Conservation (phyloP, 148 eudicot species). For the Rhododendron molle region DNA sequence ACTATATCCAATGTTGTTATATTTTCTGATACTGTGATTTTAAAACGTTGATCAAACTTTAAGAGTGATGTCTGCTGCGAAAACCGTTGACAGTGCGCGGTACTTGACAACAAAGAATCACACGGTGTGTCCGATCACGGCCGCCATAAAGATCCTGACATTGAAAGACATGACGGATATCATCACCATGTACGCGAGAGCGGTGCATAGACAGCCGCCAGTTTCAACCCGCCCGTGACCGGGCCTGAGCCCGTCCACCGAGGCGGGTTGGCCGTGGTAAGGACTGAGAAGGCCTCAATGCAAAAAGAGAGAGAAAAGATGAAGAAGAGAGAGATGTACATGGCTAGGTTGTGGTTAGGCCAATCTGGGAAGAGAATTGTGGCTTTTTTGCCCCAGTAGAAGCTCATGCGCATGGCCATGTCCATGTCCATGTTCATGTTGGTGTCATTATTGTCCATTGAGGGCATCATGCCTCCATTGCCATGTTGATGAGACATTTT, state of each 20-base stretch:
- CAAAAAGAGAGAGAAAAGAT: constrained; percentile 25
- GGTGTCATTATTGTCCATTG: constrained; percentile 6
- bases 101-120: constrained; percentile 29
- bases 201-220: constrained; percentile 18
- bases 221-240: not conserved
- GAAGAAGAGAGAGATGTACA: constrained; percentile 28
- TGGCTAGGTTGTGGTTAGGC: constrained; percentile 29
- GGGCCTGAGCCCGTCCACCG: constrained; percentile 4
- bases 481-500: constrained; percentile 11
- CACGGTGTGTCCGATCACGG: constrained; percentile 29
- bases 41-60: constrained; percentile 4
- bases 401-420: constrained; percentile 23
- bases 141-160: constrained; percentile 32
- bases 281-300: constrained; percentile 16
- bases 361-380: constrained; percentile 29
- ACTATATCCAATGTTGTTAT: not conserved
- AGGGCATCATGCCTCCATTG: constrained; percentile 20
- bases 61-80: not conserved
- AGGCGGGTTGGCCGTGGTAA: not conserved
- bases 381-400: constrained; percentile 39
- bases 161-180: constrained; percentile 49
- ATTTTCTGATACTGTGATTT: not conserved
- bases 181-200: constrained; percentile 42
- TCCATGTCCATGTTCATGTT: constrained; percentile 12
- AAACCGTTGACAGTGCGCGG: not conserved